Evolutionary conservation across 768 basidiomycete species (phyloP), one percentile per base, ranked within the genome.

Genomic region (Suillus paluster): DNA sequence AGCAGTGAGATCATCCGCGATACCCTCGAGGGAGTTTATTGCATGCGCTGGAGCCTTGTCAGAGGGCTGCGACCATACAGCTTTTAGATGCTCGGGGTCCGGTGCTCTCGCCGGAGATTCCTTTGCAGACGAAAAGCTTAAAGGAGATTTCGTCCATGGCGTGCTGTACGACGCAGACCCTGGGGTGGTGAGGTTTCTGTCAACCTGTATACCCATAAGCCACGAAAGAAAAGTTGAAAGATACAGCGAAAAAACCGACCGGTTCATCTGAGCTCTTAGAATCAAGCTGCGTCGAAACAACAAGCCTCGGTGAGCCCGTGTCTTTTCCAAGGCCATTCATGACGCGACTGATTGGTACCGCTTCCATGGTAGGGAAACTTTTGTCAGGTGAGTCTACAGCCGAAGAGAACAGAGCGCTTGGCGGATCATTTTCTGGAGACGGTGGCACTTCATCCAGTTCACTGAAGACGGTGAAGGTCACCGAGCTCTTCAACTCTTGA

Each of bases 1-100:
- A 25, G 88, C 81, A 34, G 89, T 88, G 59, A 93, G 79, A 69
- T 95, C 94, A 69, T 94, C 92, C 30, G 87, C 86, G 60, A 96
- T 92, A 19, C 88, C 89, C 70, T 93, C 88, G 61, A 96, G 77
- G 2, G 93, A 95, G 73, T 95, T 96, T 25, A 90, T 82, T 10
- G 85, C 79, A 61, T 87, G 84, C 38, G 83, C 73, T 57, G 82
- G 84, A n/a, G 86, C 80, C 72, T 90, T 89, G 71, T 87, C 86
- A 5, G 92, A 83, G 6, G 88, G 83, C 68, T 92, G 88, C 21
- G 90, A 91, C 91, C 93, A 94, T 9, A 94, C 84, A 25, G 90
- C 88, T 74, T 90, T 94, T 57, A 95, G 78, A 65, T 91, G 91
- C 68, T 93, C 92, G n/a, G 90, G 89, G 71, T 92, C 91, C 7